These are phyloP conservation scores for Lipomyces yamanashiensis DNA, from an alignment of 805 yeast species.

Conservation along the genomic window DNA sequence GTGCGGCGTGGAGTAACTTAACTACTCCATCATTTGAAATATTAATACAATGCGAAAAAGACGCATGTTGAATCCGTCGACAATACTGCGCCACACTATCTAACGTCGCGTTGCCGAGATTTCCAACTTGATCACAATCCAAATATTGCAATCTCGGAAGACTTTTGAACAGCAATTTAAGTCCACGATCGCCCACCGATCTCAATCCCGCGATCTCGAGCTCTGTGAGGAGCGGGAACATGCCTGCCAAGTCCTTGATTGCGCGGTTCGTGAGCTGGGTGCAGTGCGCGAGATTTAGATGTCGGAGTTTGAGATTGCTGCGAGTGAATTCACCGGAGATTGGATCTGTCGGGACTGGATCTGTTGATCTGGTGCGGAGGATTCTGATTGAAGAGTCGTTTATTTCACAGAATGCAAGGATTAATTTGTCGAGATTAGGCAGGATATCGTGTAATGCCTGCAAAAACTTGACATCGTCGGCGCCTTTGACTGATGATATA, in stretches of 20 bases:
- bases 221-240: conserved; percentile 21
- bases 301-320: conserved; percentile 7
- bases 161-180: conserved; percentile 16
- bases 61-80: conserved; percentile 15
- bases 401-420: conserved; percentile 18
- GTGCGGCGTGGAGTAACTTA: conserved; percentile 8
- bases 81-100: conserved; percentile 10
- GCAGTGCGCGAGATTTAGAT: conserved; percentile 22
- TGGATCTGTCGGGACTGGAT: conserved; percentile 10
- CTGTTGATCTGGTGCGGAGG: conserved; percentile 18
- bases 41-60: conserved; percentile 23
- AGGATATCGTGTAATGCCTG: conserved; percentile 11
- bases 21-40: conserved; percentile 24
- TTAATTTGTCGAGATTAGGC: conserved; percentile 14
- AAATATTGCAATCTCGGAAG: conserved; percentile 14
- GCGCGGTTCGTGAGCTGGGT: conserved; percentile 16
- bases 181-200: conserved; percentile 15
- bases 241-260: conserved; percentile 9
- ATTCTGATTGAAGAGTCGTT: conserved; percentile 19
- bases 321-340: not conserved
- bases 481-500: conserved; percentile 16
- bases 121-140: conserved; percentile 30
- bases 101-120: conserved; percentile 23
- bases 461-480: conserved; percentile 16
- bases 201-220: conserved; percentile 18